Evolutionary conservation across 352 stramenopile species (phyloP), one percentile per base, ranked within the genome.

Genomic region (Phytopythium cucurbitacearum): DNA sequence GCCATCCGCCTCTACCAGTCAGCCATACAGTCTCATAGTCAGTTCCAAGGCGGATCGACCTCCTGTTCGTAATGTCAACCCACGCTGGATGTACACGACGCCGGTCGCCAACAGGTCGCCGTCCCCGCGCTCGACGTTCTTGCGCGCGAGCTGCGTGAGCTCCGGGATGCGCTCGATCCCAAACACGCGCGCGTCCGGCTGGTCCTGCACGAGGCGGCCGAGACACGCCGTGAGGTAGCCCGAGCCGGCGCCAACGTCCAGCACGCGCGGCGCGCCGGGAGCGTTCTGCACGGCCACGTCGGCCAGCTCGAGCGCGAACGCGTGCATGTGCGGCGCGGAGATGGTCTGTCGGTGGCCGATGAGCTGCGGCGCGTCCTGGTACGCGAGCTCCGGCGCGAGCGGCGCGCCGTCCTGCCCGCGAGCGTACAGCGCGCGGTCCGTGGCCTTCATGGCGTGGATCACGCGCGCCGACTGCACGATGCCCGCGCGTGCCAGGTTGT

Each of bases 181-280:
- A 55, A 91, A 92, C 12, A 98, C 93, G 7, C 53, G 56, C 0
- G 66, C 10, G 9, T n/a, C 13, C 16, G 37, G 8, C 40, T 34
- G 16, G 13, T 73, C 48, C 21, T 66, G 41, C 32, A 97, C 73
- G 59, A 97, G 85, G 41, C 93, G 72, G 0, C 87, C 91, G n/a
- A 98, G 67, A 56, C 88, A 94, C 5, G 91, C 93, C 5, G 91
- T 97, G 7, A 99, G 70, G 67, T 98, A 99, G 5, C 96, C 96
- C 5, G 87, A 98, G 28, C 96, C 96, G 33, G 76, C 96, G 35
- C 96, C 96, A 0, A 99, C 94, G 66, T 99, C 96, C 21, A 99
- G 66, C 7, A 98, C 78, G 12, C 77, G 77, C 12, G 95, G 70
- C 12, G 68, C 45, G 34, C 34, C 40, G 8, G 63, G 46, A 1